Base-by-base conservation (phyloP, 2,329 filamentous ascomycete species). In the Fragosphaeria purpurea region DNA sequence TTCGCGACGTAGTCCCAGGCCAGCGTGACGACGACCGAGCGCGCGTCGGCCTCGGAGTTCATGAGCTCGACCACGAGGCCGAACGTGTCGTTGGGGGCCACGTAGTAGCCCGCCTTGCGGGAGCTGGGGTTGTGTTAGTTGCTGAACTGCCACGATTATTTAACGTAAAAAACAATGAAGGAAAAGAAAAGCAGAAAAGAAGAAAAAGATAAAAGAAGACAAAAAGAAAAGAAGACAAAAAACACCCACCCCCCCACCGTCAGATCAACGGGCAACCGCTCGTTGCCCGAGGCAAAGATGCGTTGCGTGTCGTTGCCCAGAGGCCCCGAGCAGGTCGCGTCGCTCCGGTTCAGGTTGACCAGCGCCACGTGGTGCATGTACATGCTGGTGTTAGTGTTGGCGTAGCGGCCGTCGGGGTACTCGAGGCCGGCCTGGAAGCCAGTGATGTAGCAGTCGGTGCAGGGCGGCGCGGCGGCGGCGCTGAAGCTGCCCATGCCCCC, bases 321-420 rank as follows among this genome's bases (percentile, higher is more conserved):
- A 34, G 11, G 22, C 9, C 0, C 31, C 12, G 3, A 44, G 10
- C 53, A 58, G 35, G 52, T 55, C 1, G 58, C 50, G 10, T 63
- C 60, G 4, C 51, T 50, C 1, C 57, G 55, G 12, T 49, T 45
- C 41, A 59, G 51, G 39, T 50, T 59, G 12, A 47, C 13, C 6
- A 61, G 22, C 1, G 57, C 51, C 11, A 53, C 48, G 46, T 62
- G 58, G 53, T 65, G 63, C 5, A 66, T 56, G 57, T 59, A 64
- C 37, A 63, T 55, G 46, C 60, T 59, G 3, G 55, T 63, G 53
- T 64, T 57, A 44, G 58, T 56, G 52, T 66, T 64, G 35, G 63
- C 65, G 8, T 48, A 44, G 10, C 57, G 55, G 5, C 64, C 65
- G 50, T 65, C 56, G 3, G 54, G 50, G 51, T 62, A 62, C 48